A percentile compares a stretch with the other conserved stretches of the same genome.
These are phyloP conservation scores for Vaucheria bursata DNA, from an alignment of 352 stramenopile genomes.

Conservation along the genomic window DNA sequence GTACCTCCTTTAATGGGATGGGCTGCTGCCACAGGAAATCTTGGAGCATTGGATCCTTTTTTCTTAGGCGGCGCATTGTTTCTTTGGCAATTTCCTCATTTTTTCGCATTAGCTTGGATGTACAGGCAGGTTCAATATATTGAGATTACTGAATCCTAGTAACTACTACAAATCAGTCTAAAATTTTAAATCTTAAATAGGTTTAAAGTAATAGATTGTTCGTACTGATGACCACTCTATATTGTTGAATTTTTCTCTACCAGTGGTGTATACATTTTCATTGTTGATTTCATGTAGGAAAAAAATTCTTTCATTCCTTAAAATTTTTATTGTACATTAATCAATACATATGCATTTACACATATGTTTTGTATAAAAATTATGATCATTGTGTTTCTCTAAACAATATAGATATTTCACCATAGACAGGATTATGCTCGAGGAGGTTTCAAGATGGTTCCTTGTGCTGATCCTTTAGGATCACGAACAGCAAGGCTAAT, in stretches of 20 bases:
- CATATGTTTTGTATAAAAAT: not conserved
- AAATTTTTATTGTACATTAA: too few species aligned
- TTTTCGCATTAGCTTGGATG: constrained; percentile 96
- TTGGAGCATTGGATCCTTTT: constrained; percentile 38
- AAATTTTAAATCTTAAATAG: not conserved
- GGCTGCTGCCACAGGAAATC: constrained; percentile 80
- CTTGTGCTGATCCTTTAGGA: constrained; percentile 79
- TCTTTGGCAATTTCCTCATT: constrained; percentile 99
- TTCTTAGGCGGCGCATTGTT: constrained; percentile 78
- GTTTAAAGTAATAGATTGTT: not conserved
- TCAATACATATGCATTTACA: too few species aligned
- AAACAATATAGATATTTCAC: too few species aligned
- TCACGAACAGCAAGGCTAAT: constrained; percentile 79
- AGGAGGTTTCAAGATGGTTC: constrained; percentile 90
- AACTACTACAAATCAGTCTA: too few species aligned
- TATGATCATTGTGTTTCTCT: not conserved
- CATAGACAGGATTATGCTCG: constrained; percentile 75
- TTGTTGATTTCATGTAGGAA: too few species aligned
- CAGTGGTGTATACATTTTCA: too few species aligned
- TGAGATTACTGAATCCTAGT: too few species aligned
- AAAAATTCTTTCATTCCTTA: too few species aligned
- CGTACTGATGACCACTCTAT: not conserved
- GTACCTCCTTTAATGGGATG: constrained; percentile 97
- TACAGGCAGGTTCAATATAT: too few species aligned
- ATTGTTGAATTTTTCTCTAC: not conserved